Evolutionary conservation across 495 filamentous ascomycete species (phyloP).

Genomic region (Talaromyces nanjingensis): DNA sequence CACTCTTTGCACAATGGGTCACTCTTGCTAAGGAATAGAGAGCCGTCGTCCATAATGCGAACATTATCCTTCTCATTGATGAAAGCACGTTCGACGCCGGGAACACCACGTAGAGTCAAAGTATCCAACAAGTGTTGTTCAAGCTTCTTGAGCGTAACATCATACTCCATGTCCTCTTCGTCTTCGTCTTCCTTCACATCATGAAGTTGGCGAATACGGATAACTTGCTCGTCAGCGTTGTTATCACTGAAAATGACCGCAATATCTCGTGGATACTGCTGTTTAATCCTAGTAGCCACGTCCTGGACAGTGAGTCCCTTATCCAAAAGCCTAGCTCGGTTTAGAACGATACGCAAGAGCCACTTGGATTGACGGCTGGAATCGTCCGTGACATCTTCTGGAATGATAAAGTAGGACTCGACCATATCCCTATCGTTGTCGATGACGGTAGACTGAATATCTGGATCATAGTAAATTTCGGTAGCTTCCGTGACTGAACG

Average conservation of each 20-base stretch:
- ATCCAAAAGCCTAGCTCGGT: slow-evolving; percentile 87
- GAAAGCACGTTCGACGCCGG: slow-evolving; percentile 84
- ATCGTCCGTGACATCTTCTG: slow-evolving; percentile 68
- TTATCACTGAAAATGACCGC: slow-evolving; percentile 96
- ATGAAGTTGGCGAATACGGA: slow-evolving; percentile 81
- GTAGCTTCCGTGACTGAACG: slow-evolving; percentile 84
- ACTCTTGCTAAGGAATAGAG: slow-evolving; percentile 59
- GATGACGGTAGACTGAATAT: slow-evolving; percentile 77
- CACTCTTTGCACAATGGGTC: slow-evolving; percentile 76
- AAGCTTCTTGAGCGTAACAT: slow-evolving; percentile 82
- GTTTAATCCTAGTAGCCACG: slow-evolving; percentile 82
- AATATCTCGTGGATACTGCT: slow-evolving; percentile 77
- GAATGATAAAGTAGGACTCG: slow-evolving; percentile 93
- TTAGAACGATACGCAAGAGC: slow-evolving; percentile 90
- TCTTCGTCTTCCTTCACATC: slow-evolving; percentile 67
- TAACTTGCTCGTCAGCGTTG: slow-evolving; percentile 91
- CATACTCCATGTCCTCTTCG: slow-evolving; percentile 76
- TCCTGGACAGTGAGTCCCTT: slow-evolving; percentile 89
- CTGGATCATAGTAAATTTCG: slow-evolving; percentile 96
- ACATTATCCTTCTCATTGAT: slow-evolving; percentile 73
- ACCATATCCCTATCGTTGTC: slow-evolving; percentile 88
- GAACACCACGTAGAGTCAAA: slow-evolving; percentile 81
- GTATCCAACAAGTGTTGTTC: slow-evolving; percentile 87
- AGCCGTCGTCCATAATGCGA: slow-evolving; percentile 54
- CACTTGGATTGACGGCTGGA: slow-evolving; percentile 80